Conservation (phyloP, 306 rosid species). For the Cucumis hystrix region DNA sequence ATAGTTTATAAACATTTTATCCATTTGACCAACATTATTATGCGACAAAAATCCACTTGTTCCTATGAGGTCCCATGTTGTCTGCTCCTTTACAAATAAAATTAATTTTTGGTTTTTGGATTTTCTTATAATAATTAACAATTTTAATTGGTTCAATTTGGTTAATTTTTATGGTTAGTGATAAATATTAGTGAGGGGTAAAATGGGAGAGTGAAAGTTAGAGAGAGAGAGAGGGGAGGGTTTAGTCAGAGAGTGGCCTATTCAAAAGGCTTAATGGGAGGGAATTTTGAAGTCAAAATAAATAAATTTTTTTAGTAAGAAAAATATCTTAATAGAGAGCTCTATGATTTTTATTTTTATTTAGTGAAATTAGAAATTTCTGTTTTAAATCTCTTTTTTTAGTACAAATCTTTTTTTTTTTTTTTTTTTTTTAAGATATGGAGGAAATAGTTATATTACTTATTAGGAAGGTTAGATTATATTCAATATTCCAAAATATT, state of each 20-base stretch:
- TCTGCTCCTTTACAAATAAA: neutral
- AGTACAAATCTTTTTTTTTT: too few species aligned
- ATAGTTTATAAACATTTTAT: neutral
- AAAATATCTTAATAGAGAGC: neutral
- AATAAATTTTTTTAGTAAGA: neutral
- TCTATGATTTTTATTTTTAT: neutral
- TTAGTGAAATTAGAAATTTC: neutral
- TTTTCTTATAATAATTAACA: neutral
- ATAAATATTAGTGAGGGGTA: neutral
- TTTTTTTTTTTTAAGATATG: too few species aligned
- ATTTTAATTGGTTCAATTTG: neutral
- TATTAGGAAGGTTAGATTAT: too few species aligned
- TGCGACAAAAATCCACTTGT: conserved; percentile 4
- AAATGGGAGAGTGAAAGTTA: neutral
- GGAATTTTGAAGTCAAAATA: neutral
- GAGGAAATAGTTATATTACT: too few species aligned
- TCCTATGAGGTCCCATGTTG: neutral
- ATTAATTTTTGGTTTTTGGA: too few species aligned
- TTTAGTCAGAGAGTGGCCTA: conserved; percentile 1
- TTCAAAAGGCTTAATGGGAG: conserved; percentile 4
- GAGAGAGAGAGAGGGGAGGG: neutral
- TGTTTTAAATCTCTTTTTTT: too few species aligned
- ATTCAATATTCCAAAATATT: too few species aligned
- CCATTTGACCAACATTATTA: neutral
- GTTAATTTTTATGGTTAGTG: neutral